Base-by-base conservation (phyloP, 1,284 basidiomycete species). In the Leccinum idahoense region DNA sequence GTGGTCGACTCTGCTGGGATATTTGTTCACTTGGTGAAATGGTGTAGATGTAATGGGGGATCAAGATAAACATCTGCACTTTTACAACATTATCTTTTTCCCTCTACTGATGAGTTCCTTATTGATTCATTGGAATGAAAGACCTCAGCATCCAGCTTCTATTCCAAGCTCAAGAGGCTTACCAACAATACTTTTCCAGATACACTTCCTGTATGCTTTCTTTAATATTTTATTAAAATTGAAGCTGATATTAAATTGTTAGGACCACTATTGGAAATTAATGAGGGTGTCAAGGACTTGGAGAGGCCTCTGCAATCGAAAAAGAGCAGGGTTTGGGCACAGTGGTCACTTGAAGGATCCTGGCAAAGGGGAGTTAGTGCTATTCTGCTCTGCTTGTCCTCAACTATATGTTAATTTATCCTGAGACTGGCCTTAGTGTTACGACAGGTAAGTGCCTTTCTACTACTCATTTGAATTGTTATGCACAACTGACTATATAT, bases 121-220 rank as follows among this genome's bases (percentile, higher is more conserved):
- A 60, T 68, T 14, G 72, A 74, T 29, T 60, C 58, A 0, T 61
- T 72, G 0, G 63, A 70, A 14, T 72, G 70, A 32, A 75, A 77
- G 55, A 74, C 67, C 12, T 70, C 71, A 0, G 67, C 70, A 1
- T 69, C 71, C 41, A 71, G 74, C 59, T 75, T 71, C 63, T 68
- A 71, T 44, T 23, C 59, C 1, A 70, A 70, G 15, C 63, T 77
- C 2, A 51, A 57, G 55, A 62, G 64, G 18, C 32, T 71, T 0
- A 76, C 71, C 0, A 66, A 72, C 56, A 67, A 69, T 57, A 60
- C 62, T 1, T 69, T 69, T 60, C 70, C 68, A 8, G 55, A 74
- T 7, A 51, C 64, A 6, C 61, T 71, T 18, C 64, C 66, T 10
- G 70, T 76, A 57, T 3, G 37, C 44, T 15, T 18, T 1, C 14